A percentile compares a stretch with the other conserved stretches of the same genome.
These are phyloP conservation scores for Cercospora sesami DNA, from an alignment of 2,329 filamentous ascomycete genomes.

Conservation along the genomic window DNA sequence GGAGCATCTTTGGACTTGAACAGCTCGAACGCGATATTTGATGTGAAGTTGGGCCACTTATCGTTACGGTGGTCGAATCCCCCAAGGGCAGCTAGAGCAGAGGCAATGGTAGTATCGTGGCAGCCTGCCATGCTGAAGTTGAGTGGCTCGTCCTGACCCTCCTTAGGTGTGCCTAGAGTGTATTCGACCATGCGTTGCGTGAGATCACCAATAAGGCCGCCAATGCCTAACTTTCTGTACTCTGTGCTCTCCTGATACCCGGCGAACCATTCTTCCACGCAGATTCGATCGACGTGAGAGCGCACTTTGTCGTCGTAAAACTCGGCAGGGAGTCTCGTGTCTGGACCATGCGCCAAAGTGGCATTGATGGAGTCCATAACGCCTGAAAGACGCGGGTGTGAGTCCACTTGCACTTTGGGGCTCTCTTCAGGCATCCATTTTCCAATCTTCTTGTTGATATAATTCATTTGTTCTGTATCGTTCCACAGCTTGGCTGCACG, in stretches of 20 bases:
- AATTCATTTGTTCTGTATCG: constrained; percentile 73
- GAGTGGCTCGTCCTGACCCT: constrained; percentile 53
- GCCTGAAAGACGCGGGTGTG: constrained; percentile 77
- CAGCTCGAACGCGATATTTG: constrained; percentile 85
- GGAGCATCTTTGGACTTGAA: constrained; percentile 60
- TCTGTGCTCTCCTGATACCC: constrained; percentile 83
- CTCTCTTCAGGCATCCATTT: constrained; percentile 78
- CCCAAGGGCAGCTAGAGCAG: constrained; percentile 73
- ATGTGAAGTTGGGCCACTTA: constrained; percentile 90
- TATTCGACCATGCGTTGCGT: constrained; percentile 55
- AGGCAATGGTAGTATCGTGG: constrained; percentile 90
- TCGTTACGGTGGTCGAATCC: constrained; percentile 65
- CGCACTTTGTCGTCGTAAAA: constrained; percentile 80
- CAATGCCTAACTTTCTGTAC: constrained; percentile 87
- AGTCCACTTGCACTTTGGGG: constrained; percentile 75
- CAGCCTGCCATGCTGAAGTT: constrained; percentile 81
- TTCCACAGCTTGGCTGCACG: constrained; percentile 52
- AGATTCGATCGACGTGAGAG: constrained; percentile 69
- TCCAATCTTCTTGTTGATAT: constrained; percentile 73
- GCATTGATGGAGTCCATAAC: constrained; percentile 95
- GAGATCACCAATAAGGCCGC: constrained; percentile 78
- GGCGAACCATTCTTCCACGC: constrained; percentile 87
- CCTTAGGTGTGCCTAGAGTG: constrained; percentile 41
- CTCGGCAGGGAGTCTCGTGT: constrained; percentile 74
- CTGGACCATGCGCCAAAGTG: constrained; percentile 77